These are phyloP conservation scores for Coemansia sp. DNA, from an alignment of 192 early-diverging fungal genomes.

Conservation along the genomic window DNA sequence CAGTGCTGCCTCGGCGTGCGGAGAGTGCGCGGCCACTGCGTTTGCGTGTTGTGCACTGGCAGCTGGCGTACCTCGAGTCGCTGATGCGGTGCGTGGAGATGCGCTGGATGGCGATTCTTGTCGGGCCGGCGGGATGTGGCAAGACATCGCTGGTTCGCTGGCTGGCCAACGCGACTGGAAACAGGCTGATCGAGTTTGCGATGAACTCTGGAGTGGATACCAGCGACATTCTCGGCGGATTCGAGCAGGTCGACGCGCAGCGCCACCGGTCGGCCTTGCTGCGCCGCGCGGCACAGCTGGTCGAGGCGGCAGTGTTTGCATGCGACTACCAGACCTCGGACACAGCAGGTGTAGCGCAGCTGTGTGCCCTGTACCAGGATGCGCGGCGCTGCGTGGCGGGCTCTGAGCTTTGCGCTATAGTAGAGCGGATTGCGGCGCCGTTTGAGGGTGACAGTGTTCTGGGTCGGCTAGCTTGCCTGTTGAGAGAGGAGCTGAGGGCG, in stretches of 20 bases:
- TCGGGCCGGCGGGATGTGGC: conserved; percentile 78
- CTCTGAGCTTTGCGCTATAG: conserved; percentile 8
- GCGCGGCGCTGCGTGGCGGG: background rate
- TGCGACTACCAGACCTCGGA: conserved; percentile 4
- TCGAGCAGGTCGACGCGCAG: conserved; percentile 89
- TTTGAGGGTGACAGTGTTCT: background rate
- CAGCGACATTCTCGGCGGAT: conserved; percentile 93
- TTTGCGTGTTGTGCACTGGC: conserved; percentile 64
- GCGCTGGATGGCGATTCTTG: conserved; percentile 89
- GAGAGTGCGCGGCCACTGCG: conserved; percentile 27
- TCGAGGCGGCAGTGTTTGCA: background rate
- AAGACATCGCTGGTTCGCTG: conserved; percentile 86
- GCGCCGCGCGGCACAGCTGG: background rate
- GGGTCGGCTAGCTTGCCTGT: background rate
- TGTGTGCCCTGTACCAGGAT: background rate
- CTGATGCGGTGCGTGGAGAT: conserved; percentile 85
- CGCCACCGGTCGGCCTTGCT: conserved; percentile 56
- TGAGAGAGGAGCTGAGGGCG: background rate
- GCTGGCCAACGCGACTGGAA: conserved; percentile 77
- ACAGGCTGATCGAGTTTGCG: conserved; percentile 84
- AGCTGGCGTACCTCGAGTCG: conserved; percentile 67
- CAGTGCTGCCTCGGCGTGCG: conserved; percentile 54
- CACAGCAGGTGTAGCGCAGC: background rate
- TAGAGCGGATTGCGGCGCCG: conserved; percentile 2
- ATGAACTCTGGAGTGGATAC: conserved; percentile 96